These are phyloP conservation scores for Apiotrichum veenhuisii DNA, from an alignment of 1,284 basidiomycete species.

Conservation along the genomic window DNA sequence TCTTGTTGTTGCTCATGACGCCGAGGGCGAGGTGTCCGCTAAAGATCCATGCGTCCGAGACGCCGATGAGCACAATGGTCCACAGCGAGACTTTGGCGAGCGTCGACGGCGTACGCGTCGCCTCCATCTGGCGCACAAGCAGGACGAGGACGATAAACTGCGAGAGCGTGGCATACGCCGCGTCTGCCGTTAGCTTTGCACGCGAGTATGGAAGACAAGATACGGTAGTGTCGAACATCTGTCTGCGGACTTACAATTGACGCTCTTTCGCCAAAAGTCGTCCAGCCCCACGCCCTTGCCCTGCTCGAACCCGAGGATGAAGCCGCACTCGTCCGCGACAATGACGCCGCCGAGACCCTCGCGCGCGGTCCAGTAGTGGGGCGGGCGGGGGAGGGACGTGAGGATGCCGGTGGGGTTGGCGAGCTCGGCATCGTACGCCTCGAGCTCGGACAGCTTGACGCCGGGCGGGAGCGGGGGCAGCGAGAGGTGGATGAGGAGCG, in stretches of 20 bases:
- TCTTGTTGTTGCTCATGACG: conserved; percentile 70
- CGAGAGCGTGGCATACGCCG: conserved; percentile 62
- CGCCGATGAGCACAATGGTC: conserved; percentile 70
- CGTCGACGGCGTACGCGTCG: conserved; percentile 70
- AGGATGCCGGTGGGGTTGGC: conserved; percentile 41
- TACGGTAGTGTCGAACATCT: no score
- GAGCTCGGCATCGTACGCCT: conserved; percentile 39
- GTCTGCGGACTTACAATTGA: conserved; percentile 67
- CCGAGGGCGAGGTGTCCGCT: conserved; percentile 79
- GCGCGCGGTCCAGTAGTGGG: conserved; percentile 36
- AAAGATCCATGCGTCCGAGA: conserved; percentile 75
- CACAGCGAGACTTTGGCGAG: conserved; percentile 73
- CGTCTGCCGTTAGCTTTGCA: conserved; percentile 43
- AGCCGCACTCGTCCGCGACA: conserved; percentile 72
- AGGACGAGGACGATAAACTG: conserved; percentile 66
- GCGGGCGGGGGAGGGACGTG: conserved; percentile 29
- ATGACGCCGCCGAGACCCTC: conserved; percentile 59
- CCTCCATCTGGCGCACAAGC: conserved; percentile 67
- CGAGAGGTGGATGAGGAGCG: conserved; percentile 41
- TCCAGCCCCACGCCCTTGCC: conserved; percentile 62
- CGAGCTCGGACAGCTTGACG: conserved; percentile 23
- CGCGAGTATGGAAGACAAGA: no score
- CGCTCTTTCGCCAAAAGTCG: conserved; percentile 71
- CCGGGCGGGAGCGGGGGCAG: conserved; percentile 39
- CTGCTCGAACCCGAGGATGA: conserved; percentile 63